Conservation (phyloP, 163 green algal genomes). For the Chlorella variabilis region DNA sequence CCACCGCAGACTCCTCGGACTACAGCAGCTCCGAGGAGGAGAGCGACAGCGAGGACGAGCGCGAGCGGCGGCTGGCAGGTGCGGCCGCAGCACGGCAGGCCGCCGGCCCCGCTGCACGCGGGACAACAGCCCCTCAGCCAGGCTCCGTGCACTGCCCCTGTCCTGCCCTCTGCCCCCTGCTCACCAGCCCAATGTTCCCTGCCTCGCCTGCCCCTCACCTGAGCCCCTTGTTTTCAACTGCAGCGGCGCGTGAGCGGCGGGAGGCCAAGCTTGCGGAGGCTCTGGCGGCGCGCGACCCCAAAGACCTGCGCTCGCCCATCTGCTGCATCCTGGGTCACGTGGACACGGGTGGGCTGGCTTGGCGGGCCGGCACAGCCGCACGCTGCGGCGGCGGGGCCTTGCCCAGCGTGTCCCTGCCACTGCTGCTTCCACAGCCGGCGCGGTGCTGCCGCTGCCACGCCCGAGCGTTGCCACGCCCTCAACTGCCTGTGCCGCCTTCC, state of each 20-base stretch:
- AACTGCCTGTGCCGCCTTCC: too few species aligned
- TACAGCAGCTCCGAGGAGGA: slow-evolving; percentile 50
- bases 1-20: slow-evolving; percentile 41
- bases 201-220: not conserved
- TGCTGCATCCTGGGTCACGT: slow-evolving; percentile 99
- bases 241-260: slow-evolving; percentile 35
- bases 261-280: slow-evolving; percentile 60
- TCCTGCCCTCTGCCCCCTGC: not conserved
- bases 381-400: too few species aligned
- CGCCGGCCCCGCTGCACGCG: too few species aligned
- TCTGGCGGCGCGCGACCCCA: slow-evolving; percentile 58
- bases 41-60: slow-evolving; percentile 78
- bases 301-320: slow-evolving; percentile 96
- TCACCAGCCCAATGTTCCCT: not conserved
- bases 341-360: slow-evolving; percentile 82
- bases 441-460: too few species aligned
- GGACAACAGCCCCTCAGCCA: too few species aligned
- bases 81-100: too few species aligned
- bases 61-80: slow-evolving; percentile 71
- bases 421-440: too few species aligned
- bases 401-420: too few species aligned
- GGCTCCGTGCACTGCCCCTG: too few species aligned
- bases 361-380: too few species aligned
- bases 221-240: not conserved
- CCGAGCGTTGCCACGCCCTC: too few species aligned